Evolutionary conservation across 345 rosid genomes (phyloP).

Genomic region (Moricandia arvensis): DNA sequence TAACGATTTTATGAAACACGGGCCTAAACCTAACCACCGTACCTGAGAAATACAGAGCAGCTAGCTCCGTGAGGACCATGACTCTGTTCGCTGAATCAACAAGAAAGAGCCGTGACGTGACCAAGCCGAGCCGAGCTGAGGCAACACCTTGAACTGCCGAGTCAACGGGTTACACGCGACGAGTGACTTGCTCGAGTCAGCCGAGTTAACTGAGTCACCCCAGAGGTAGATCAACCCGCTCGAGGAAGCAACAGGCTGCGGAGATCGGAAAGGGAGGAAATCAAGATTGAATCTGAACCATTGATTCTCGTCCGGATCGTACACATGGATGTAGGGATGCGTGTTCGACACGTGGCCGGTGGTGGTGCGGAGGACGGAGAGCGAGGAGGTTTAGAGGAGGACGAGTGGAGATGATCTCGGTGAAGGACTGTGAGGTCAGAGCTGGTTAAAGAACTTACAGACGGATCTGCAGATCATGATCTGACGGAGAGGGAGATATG

Average conservation of each 20-base stretch:
- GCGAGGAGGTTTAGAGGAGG: constrained; percentile 68
- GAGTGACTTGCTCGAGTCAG: constrained; percentile 61
- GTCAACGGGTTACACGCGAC: constrained; percentile 79
- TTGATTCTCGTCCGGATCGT: constrained; percentile 53
- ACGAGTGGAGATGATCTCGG: constrained; percentile 45
- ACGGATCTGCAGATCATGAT: constrained; percentile 71
- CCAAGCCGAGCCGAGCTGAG: constrained; percentile 92
- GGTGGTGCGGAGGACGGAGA: constrained; percentile 63
- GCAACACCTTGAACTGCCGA: constrained; percentile 62
- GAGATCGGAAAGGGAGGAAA: constrained; percentile 72
- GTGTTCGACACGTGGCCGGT: constrained; percentile 34
- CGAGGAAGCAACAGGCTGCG: constrained; percentile 73
- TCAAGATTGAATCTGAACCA: constrained; percentile 70
- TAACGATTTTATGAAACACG: not conserved
- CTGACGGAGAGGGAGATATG: constrained; percentile 70
- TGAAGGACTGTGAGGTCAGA: constrained; percentile 46
- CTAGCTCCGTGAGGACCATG: constrained; percentile 79
- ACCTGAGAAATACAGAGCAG: constrained; percentile 61
- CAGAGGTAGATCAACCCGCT: constrained; percentile 69
- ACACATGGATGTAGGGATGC: constrained; percentile 51
- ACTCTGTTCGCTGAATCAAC: constrained; percentile 66
- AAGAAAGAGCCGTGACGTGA: constrained; percentile 73
- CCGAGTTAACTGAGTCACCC: constrained; percentile 50
- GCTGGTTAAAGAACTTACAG: constrained; percentile 57
- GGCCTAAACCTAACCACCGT: not conserved